Evolutionary conservation across 2,329 filamentous ascomycete species (phyloP), one percentile per base, ranked within the genome.

Genomic region (Tolypocladium ophioglossoides): DNA sequence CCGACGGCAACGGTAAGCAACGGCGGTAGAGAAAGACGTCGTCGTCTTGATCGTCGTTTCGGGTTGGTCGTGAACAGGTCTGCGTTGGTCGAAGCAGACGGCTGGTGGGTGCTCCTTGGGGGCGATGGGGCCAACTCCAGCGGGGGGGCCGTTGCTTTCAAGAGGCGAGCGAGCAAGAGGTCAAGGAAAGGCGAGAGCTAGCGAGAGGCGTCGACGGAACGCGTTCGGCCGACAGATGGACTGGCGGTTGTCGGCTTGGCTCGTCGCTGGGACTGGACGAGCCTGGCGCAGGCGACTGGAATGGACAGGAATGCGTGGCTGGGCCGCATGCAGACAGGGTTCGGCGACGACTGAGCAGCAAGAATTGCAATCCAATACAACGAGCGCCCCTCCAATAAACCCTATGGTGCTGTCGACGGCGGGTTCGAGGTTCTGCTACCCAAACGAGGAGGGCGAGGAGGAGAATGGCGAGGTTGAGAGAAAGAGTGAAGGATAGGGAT

Each of bases 231-330:
- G 41, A 46, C 41, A 30, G 41, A 30, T 24, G 41, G 41, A 46
- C 24, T 30, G 24, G 24, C 16, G 22, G 22, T 46, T 18, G 24
- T 46, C 41, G 41, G 14, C 18, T n/a, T 46, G 41, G 41, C 41
- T 22, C 41, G 41, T 46, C 41, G 24, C 41, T 46, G 27, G 41
- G 22, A 44, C 40, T 44, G 40, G 40, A 41, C 40, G 22, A 41
- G 40, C 27, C 40, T 44, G 41, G 41, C 11, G 24, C 41, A 4
- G 14, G 24, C 38, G n/a, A 40, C 38, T 40, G 38, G 38, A 40
- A 20, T n/a, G 20, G 41, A 46, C 58, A 56, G 58, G 58, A 60
- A 60, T 59, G 57, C 52, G 41, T 58, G 52, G 37, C 34, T 40
- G 55, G 37, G 41, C 55, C 53, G 57, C 51, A 57, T 55, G 55